A percentile compares a stretch with the other conserved stretches of the same genome.
phyloP scores from a whole-genome alignment of 306 rosid species.

The Gastrolobium bilobum region DNA sequence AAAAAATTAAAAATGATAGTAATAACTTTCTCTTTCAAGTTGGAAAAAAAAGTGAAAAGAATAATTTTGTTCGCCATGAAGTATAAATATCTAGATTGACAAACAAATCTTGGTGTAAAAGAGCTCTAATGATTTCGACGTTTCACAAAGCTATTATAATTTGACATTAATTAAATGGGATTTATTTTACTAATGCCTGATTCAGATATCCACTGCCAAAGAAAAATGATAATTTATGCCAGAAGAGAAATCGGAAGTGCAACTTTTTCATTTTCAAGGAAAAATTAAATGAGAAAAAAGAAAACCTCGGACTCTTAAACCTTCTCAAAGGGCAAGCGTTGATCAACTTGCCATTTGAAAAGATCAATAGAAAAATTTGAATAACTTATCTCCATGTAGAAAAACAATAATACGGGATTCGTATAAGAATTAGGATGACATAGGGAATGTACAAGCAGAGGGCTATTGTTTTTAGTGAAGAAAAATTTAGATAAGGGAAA shows the following conservation, averaged over 20 bases:
- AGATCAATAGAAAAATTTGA: background rate
- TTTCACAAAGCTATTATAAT: background rate
- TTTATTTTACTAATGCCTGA: background rate
- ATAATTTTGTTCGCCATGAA: background rate
- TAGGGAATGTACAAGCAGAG: background rate
- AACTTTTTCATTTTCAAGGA: background rate
- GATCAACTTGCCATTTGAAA: conserved; percentile 5
- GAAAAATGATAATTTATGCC: background rate
- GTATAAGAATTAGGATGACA: conserved; percentile 12
- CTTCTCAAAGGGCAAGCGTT: conserved; percentile 19
- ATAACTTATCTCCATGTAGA: background rate
- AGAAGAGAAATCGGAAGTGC: background rate
- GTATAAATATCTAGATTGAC: background rate
- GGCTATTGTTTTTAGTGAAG: too few species aligned
- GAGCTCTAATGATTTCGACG: background rate
- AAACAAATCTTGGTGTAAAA: background rate
- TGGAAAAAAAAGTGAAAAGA: background rate
- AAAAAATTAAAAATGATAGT: background rate
- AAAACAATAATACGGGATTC: background rate
- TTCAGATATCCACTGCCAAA: background rate
- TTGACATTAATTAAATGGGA: background rate
- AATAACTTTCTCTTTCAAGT: background rate
- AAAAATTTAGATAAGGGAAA: too few species aligned
- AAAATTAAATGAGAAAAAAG: background rate
- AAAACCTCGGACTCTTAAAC: conserved; percentile 2